Evolutionary conservation across 768 basidiomycete species (phyloP), one percentile per base, ranked within the genome.

Genomic region (Leccinum sublutescens): DNA sequence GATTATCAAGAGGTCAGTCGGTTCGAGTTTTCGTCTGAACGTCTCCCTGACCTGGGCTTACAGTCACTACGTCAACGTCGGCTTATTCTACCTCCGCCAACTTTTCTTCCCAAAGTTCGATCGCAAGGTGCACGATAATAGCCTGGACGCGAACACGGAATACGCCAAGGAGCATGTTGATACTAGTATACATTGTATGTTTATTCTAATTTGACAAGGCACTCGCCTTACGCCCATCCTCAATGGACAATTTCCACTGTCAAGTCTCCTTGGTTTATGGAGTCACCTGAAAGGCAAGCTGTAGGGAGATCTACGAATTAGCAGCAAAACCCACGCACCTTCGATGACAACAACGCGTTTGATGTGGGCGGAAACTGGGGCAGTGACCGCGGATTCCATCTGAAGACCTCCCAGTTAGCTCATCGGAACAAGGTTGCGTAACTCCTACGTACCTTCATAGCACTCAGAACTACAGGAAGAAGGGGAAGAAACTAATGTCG

Each of bases 341-440:
- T 95, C 91, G 62, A 87, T 85, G 54, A 98, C 93, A 54, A 87
- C 84, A 29, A 99, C 92, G 45, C 96, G 89, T 78, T 93, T 95
- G 77, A 98, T 83, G 74, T 95, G 93, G 48, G 97, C 97, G 53
- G 95, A 95, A 48, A 98, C 96, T 25, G 97, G 95, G 29, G 95
- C 91, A 31, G 94, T 96, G 50, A 98, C 94, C 62, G 92, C 87
- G 62, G 92, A 94, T 79, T 99, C 96, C 96, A 98, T 98, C 94
- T 95, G 68, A 65, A 66, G 62, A 68, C 63, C 27, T 52, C 56
- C 19, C 38, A 11, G 64, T 71, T 59, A 68, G 65, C 40, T 51
- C 33, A 56, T 43, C 43, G 50, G 55, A 43, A 45, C 36, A 43
- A 52, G 17, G 31, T 11, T 17, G 50, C n/a, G 47, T 51, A 48